phyloP scores from a whole-genome alignment of 139 green algal species.

The Chlamydomonas sphaeroides region DNA sequence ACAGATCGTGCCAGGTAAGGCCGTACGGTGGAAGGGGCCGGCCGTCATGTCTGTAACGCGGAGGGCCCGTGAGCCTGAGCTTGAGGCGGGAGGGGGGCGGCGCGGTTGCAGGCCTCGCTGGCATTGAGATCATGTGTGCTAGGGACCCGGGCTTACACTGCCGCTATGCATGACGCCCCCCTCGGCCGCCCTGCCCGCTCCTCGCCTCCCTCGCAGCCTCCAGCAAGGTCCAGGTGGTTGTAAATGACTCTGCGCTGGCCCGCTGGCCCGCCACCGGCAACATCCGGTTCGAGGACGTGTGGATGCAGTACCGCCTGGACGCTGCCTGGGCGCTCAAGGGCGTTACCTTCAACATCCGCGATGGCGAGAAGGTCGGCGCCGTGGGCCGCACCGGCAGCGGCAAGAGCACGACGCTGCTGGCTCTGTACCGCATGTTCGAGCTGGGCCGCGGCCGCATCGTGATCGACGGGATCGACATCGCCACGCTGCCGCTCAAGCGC shows the following conservation, averaged over 20 bases:
- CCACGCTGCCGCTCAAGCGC: conserved; percentile 59
- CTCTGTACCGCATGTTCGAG: conserved; percentile 78
- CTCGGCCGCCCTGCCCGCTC: no score
- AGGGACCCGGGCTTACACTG: no score
- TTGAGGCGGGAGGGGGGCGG: no score
- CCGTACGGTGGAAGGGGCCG: no score
- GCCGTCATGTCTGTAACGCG: no score
- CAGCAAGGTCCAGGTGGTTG: conserved; percentile 33
- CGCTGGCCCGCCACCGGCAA: conserved; percentile 56
- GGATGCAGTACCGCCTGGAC: conserved; percentile 66
- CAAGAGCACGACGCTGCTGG: conserved; percentile 80
- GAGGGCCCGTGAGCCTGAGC: no score
- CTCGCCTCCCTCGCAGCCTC: no score
- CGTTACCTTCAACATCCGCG: conserved; percentile 60
- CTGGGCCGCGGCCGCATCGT: conserved; percentile 67
- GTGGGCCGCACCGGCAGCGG: conserved; percentile 77
- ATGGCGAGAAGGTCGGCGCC: conserved; percentile 69
- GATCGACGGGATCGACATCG: conserved; percentile 79
- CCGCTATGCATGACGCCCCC: no score
- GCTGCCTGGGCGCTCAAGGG: conserved; percentile 56
- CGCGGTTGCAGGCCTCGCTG: no score
- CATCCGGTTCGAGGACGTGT: conserved; percentile 60
- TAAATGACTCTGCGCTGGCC: conserved; percentile 21
- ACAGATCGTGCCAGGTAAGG: not conserved
- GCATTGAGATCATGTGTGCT: no score